phyloP scores from a whole-genome alignment of 2,329 filamentous ascomycete genomes.

The Colletotrichum musicola region DNA sequence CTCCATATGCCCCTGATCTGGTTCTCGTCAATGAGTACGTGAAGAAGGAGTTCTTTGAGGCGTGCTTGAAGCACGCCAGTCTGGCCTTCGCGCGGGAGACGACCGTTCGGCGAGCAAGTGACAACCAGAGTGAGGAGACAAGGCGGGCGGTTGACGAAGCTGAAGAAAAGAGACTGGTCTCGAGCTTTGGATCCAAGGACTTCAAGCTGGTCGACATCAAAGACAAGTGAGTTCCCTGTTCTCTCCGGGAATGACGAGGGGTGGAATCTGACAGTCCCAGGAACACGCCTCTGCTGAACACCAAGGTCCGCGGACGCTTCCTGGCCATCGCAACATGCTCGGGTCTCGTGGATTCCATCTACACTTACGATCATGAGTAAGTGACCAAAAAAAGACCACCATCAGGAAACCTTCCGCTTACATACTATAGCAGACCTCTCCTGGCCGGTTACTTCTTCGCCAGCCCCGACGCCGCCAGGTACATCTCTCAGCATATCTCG shows the following conservation, averaged over 20 bases:
- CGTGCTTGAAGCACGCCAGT: slow-evolving; percentile 31
- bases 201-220: slow-evolving; percentile 36
- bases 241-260: slow-evolving; percentile 41
- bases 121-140: slow-evolving; percentile 40
- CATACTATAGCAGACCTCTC: slow-evolving; percentile 31
- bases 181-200: slow-evolving; percentile 34
- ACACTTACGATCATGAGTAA: slow-evolving; percentile 25
- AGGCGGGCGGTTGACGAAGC: slow-evolving; percentile 43
- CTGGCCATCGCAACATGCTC: slow-evolving; percentile 44
- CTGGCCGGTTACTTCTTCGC: slow-evolving; percentile 66
- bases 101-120: slow-evolving; percentile 35
- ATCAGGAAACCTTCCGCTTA: slow-evolving; percentile 32
- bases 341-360: slow-evolving; percentile 28
- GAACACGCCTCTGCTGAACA: slow-evolving; percentile 12
- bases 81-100: slow-evolving; percentile 51
- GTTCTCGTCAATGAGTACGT: slow-evolving; percentile 75
- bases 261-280: slow-evolving; percentile 14
- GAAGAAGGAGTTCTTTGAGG: slow-evolving; percentile 65
- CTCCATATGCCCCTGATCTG: slow-evolving; percentile 72
- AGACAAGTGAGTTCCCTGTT: slow-evolving; percentile 37
- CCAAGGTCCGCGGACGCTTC: slow-evolving; percentile 42
- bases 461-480: slow-evolving; percentile 64
- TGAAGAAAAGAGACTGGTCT: slow-evolving; percentile 42
- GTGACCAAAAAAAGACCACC: background rate
- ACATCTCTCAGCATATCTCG: slow-evolving; percentile 68